Conservation (phyloP, 306 rosid genomes). For the Canavalia ensiformis region DNA sequence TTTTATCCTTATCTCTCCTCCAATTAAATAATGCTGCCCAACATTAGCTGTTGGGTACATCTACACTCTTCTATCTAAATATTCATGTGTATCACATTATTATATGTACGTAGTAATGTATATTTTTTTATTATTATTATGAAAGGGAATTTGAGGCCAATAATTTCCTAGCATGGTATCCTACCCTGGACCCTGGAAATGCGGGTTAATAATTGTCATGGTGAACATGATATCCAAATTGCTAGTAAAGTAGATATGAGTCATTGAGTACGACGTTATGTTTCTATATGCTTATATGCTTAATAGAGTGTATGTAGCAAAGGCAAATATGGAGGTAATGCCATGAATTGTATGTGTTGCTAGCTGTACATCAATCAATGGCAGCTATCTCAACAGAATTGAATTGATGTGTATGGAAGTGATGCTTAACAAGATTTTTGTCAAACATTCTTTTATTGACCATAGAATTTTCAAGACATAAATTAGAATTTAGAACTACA, state of each 20-base stretch:
- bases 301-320: no score
- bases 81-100: no score
- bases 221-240: neutral
- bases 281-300: neutral
- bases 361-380: conserved; percentile 13
- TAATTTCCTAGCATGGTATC: neutral
- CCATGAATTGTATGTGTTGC: neutral
- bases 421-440: conserved; percentile 12
- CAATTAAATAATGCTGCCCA: no score
- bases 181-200: neutral
- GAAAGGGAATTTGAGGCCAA: neutral
- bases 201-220: conserved; percentile 6
- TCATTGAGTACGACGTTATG: neutral
- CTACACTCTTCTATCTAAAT: no score
- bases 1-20: no score
- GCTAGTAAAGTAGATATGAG: conserved; percentile 8
- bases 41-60: no score
- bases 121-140: no score
- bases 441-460: conserved; percentile 23
- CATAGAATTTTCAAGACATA: neutral
- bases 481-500: neutral
- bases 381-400: neutral
- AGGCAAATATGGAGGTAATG: neutral
- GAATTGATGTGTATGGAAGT: neutral
- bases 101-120: no score